These are phyloP conservation scores for Cymbomonas tetramitiformis DNA, from an alignment of 139 green algal genomes.

Conservation along the genomic window DNA sequence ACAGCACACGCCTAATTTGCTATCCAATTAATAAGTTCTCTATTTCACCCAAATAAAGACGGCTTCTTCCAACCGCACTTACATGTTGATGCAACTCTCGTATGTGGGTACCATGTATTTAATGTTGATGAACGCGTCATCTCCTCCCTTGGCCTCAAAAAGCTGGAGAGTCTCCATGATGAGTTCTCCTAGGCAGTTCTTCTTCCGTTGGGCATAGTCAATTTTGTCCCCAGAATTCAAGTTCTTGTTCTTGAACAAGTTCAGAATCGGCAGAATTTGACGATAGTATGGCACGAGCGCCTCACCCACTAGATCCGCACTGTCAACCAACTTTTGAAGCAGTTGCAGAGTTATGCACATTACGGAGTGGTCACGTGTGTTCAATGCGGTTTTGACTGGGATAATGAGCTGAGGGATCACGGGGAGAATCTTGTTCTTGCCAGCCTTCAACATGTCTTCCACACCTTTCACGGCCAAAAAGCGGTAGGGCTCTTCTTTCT, in stretches of 20 bases:
- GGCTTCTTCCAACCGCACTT: no score
- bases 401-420: slow-evolving; percentile 77
- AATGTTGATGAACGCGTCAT: slow-evolving; percentile 82
- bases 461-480: slow-evolving; percentile 67
- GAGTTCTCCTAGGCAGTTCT: slow-evolving; percentile 57
- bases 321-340: slow-evolving; percentile 24
- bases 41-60: no score
- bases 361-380: slow-evolving; percentile 48
- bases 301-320: slow-evolving; percentile 51
- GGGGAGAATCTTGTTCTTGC: slow-evolving; percentile 53
- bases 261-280: slow-evolving; percentile 69
- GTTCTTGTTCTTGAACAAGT: slow-evolving; percentile 60
- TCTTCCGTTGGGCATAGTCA: slow-evolving; percentile 61
- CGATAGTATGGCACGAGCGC: slow-evolving; percentile 76
- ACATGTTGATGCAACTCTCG: slow-evolving; percentile 53
- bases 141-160: slow-evolving; percentile 60
- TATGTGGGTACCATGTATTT: slow-evolving; percentile 74
- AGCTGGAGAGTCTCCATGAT: slow-evolving; percentile 54
- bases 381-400: slow-evolving; percentile 68
- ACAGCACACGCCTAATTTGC: no score
- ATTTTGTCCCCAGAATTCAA: slow-evolving; percentile 60
- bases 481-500: slow-evolving; percentile 70
- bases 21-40: no score
- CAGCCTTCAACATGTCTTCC: slow-evolving; percentile 59
- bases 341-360: slow-evolving; percentile 62